Evolutionary conservation across 1,284 basidiomycete genomes (phyloP), one percentile per base, ranked within the genome.

Genomic region (Abortiporus biennis): DNA sequence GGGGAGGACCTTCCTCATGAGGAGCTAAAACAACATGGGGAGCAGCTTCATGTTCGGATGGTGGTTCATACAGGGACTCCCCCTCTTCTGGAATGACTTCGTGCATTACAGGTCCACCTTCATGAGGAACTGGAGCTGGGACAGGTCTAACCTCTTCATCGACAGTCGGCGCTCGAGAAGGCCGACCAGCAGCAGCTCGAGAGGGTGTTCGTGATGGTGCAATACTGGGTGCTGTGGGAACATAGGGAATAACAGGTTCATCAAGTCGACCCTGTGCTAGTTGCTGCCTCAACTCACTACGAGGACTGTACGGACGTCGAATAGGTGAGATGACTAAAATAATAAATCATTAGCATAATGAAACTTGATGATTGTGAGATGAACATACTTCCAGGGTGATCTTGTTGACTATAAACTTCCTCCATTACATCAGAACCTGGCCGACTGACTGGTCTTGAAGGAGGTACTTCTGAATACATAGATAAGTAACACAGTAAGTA

Each of bases 241-340:
- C 17, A 27, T 29, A 15, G 6, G 54, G 54, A 15, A 55, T 36
- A 12, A 50, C 34, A 4, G 52, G 52, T 19, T 15, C 43, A 30
- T 49, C 46, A 5, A 50, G 43, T 17, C 19, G 40, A 23, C 32
- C 48, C 3, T 15, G 13, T 4, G 47, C 50, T 21, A 50, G 3
- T 21, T 49, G 47, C 16, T 40, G 36, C 16, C 47, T 40, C 4
- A 50, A 32, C 9, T 33, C 9, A n/a, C 40, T 45, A 9, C 34
- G 31, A 5, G 45, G 42, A 33, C 39, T 36, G 35, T 17, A 16
- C 4, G 25, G 38, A 17, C 19, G 16, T 6, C 33, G 44, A 31
- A 21, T 16, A 17, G 31, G 23, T 12, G 22, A 22, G 22, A 15
- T 35, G n/a, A 8, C 34, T 9, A 22, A 15, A 13, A 42, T 38